These are phyloP conservation scores for Cyclostephanos invisitatus DNA, from an alignment of 108 stramenopile species.

Conservation along the genomic window DNA sequence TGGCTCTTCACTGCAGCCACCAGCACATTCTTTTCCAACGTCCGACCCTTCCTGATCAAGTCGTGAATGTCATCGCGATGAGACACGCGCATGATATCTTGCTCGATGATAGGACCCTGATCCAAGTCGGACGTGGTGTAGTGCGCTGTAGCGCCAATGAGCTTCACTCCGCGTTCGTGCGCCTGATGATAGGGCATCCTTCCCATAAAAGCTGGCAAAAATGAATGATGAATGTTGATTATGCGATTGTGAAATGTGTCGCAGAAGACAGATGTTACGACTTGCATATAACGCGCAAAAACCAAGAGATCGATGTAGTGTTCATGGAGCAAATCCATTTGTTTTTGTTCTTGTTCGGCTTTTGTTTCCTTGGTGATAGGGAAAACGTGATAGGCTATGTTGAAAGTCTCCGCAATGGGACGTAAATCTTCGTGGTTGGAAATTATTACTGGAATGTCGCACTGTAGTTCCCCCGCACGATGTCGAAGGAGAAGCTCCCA, in stretches of 20 bases:
- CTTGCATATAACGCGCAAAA: slow-evolving; percentile 88
- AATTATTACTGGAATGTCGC: slow-evolving; percentile 68
- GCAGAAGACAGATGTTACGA: slow-evolving; percentile 69
- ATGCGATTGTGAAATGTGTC: slow-evolving; percentile 60
- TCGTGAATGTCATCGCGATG: slow-evolving; percentile 81
- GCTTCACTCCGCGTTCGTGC: slow-evolving; percentile 84
- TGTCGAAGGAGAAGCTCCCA: slow-evolving; percentile 87
- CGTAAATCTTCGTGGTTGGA: slow-evolving; percentile 76
- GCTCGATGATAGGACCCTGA: slow-evolving; percentile 87
- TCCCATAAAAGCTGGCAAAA: slow-evolving; percentile 84
- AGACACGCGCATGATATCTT: slow-evolving; percentile 59
- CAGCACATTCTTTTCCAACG: slow-evolving; percentile 75
- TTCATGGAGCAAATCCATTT: slow-evolving; percentile 61
- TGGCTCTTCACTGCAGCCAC: slow-evolving; percentile 79
- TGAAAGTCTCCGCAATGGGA: slow-evolving; percentile 78
- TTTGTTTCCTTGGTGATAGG: slow-evolving; percentile 69
- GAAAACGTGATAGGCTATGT: slow-evolving; percentile 69
- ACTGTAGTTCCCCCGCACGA: slow-evolving; percentile 71
- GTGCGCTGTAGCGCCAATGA: slow-evolving; percentile 87
- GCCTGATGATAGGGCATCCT: slow-evolving; percentile 74
- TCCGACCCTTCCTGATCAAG: slow-evolving; percentile 77
- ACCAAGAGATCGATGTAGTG: slow-evolving; percentile 74
- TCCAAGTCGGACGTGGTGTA: slow-evolving; percentile 79
- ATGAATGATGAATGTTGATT: slow-evolving; percentile 91
- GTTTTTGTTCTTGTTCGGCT: slow-evolving; percentile 63